A percentile compares a stretch with the other conserved stretches of the same genome.
phyloP scores from a whole-genome alignment of 176 grass and related monocot genomes.

The Paspalum vaginatum region DNA sequence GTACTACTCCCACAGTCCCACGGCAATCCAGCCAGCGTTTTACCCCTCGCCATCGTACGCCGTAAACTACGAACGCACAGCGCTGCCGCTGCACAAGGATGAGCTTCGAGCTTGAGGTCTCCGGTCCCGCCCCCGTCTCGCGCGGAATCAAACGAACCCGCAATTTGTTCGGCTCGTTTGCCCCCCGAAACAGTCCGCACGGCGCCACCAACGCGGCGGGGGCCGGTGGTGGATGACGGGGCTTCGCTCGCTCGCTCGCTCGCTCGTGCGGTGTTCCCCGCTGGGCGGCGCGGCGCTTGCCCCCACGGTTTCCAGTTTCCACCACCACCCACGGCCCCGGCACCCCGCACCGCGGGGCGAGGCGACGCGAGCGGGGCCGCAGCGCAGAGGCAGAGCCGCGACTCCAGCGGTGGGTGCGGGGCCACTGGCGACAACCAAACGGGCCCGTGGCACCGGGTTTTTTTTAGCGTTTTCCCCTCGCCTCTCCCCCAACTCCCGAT shows the following conservation, averaged over 20 bases:
- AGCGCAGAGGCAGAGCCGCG: not conserved
- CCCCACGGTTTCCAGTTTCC: constrained; percentile 34
- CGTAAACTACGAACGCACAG: constrained; percentile 32
- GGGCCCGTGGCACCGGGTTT: not conserved
- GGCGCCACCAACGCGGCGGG: not conserved
- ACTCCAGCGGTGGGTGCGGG: constrained; percentile 22
- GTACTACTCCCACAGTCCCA: not conserved
- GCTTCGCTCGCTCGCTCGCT: not conserved
- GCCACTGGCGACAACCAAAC: constrained; percentile 52
- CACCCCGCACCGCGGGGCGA: not conserved
- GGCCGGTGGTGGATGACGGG: not conserved
- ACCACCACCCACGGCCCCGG: not conserved
- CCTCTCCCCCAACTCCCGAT: constrained; percentile 33
- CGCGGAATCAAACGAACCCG: constrained; percentile 19
- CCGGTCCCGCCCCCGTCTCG: not conserved
- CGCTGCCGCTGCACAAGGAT: not conserved
- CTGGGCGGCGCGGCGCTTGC: not conserved
- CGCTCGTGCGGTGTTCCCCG: not conserved
- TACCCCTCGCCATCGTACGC: not conserved
- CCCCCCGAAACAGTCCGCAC: not conserved
- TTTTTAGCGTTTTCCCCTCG: constrained; percentile 7
- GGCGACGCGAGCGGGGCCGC: no score
- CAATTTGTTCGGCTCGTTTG: constrained; percentile 15
- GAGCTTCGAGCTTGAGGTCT: not conserved
- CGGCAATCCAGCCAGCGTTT: not conserved